A percentile compares a stretch with the other conserved stretches of the same genome.
Conservation (phyloP, 208 protist species). For the Leishmania turanica region DNA sequence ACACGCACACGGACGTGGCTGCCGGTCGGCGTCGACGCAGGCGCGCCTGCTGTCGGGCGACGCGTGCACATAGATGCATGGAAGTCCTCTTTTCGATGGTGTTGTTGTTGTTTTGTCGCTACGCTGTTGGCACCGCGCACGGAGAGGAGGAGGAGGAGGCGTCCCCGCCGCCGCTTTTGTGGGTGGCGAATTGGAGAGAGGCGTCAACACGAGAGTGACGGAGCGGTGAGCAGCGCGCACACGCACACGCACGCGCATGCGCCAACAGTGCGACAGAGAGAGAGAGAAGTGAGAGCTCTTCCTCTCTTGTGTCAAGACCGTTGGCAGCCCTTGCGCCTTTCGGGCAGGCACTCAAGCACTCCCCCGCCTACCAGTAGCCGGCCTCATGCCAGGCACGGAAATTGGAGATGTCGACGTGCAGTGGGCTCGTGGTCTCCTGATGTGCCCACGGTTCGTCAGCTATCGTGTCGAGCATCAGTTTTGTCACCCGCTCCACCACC, state of each 20-base stretch:
- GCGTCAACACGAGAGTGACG: not conserved
- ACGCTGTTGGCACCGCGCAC: not conserved
- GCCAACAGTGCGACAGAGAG: not conserved
- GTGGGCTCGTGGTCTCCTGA: constrained; percentile 71
- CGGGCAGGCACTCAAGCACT: not conserved
- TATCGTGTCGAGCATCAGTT: constrained; percentile 88
- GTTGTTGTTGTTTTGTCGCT: too few relatives aligned
- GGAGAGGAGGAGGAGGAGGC: not conserved
- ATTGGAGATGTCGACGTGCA: constrained; percentile 78
- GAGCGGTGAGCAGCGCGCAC: not conserved
- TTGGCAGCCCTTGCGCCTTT: not conserved
- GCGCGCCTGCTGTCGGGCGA: not conserved
- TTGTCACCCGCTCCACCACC: constrained; percentile 86
- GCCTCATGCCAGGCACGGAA: constrained; percentile 91
- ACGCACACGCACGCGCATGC: not conserved
- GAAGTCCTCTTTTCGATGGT: not conserved
- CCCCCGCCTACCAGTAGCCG: constrained; percentile 72
- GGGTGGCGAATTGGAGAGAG: not conserved
- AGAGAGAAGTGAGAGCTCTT: not conserved
- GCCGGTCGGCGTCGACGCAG: too few relatives aligned
- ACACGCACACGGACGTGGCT: not conserved
- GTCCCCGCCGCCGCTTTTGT: not conserved
- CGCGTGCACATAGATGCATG: not conserved
- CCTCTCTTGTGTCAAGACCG: not conserved
- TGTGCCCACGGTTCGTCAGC: constrained; percentile 84